These are phyloP conservation scores for Ogataea ramenticola DNA, from an alignment of 805 yeast species.

Conservation along the genomic window DNA sequence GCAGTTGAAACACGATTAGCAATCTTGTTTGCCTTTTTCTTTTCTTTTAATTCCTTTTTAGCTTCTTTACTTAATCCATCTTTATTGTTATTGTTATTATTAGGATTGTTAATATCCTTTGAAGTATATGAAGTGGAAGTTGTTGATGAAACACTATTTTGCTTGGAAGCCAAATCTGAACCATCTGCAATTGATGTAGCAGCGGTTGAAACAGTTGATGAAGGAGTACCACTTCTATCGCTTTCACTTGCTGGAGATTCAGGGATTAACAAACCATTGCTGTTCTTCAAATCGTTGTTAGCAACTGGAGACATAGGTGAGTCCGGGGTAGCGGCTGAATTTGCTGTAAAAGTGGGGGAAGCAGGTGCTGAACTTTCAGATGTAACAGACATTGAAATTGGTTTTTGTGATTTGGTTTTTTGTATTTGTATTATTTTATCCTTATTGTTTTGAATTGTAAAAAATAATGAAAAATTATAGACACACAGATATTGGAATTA, in stretches of 20 bases:
- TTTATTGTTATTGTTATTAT: slow-evolving; percentile 5
- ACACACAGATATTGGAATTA: slow-evolving; percentile 4
- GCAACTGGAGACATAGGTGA: slow-evolving; percentile 2
- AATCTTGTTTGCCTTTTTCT: slow-evolving; percentile 22
- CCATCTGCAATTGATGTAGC: slow-evolving; percentile 21
- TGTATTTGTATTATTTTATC: neutral
- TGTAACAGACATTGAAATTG: slow-evolving; percentile 2
- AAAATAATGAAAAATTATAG: neutral
- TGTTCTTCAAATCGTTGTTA: slow-evolving; percentile 1
- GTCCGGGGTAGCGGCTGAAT: slow-evolving; percentile 1
- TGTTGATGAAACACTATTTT: slow-evolving; percentile 2
- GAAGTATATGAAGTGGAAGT: too few species aligned
- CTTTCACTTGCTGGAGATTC: slow-evolving; percentile 24
- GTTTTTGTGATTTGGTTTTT: neutral
- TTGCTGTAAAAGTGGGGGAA: slow-evolving; percentile 1
- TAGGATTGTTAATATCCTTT: slow-evolving; percentile 3
- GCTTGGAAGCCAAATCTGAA: slow-evolving; percentile 8
- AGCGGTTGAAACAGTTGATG: slow-evolving; percentile 30
- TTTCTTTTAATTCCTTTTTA: slow-evolving; percentile 18
- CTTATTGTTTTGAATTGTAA: too few species aligned
- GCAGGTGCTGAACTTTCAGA: slow-evolving; percentile 3
- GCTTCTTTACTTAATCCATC: slow-evolving; percentile 10
- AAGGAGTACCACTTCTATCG: slow-evolving; percentile 32
- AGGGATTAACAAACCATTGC: slow-evolving; percentile 13
- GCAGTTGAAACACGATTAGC: slow-evolving; percentile 37